Base-by-base conservation (phyloP, 768 basidiomycete species). In the Cystobasidium onofrii region DNA sequence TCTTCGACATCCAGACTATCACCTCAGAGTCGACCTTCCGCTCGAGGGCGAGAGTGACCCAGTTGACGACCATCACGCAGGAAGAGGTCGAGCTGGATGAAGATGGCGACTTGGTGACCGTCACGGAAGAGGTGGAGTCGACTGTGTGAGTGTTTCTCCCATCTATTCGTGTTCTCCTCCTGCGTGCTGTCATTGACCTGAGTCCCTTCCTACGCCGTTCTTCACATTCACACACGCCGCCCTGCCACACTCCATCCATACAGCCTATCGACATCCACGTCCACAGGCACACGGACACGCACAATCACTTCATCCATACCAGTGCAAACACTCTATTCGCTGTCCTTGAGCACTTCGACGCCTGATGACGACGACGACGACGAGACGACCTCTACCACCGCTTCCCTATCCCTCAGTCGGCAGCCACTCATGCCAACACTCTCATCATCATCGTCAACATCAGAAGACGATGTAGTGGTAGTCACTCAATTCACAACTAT, bases 401-500 rank as follows among this genome's bases (percentile, higher is more conserved):
- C 57, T 12, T 29, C 23, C 29, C 23, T 29, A 15, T 29, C 33
- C 57, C 6, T 60, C 3, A 34, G 57, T 4, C 33, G 57, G 33
- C 52, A 29, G 20, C 33, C 57, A 29, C 57, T 55, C 20, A 55
- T n/a, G 54, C 7, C 10, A 55, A 7, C 29, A 23, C n/a, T 54
- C 27, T 29, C 57, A 60, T 4, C 57, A 60, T 60, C 27, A 4
- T 29, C 57, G 31, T 34, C 29, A 60, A 2, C 57, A 25, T 29
- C 57, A 25, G 23, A 23, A 12, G 57, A 12, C 33, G 25, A 60
- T 20, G 57, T 60, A 29, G 57, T 60, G 3, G 57, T 60, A 60
- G 57, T 60, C 57, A 60, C 57, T 25, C 57, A 60, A 60, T 60
- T 60, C 33, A 60, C 57, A 4, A 60, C 57, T 15, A 60, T 60